Evolutionary conservation across 1,284 basidiomycete genomes (phyloP), one percentile per base, ranked within the genome.

Genomic region (Cryptococcus sp.): DNA sequence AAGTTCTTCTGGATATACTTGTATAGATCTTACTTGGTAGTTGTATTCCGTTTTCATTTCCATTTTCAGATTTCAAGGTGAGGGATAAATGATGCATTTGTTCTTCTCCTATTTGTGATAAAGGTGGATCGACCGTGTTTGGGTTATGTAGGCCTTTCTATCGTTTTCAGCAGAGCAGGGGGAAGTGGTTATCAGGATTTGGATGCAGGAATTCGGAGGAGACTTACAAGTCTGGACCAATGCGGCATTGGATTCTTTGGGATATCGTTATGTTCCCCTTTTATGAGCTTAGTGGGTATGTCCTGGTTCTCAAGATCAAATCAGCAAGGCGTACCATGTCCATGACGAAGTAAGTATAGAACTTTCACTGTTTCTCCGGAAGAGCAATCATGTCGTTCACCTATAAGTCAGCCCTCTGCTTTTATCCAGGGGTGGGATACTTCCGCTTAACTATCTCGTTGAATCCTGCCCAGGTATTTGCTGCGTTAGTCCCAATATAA

Each of bases 11-110:
- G 49, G 66, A 46, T 14, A 64, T 62, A 37, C 58, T 61, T 1
- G 60, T 59, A 40, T 59, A 69, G 46, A 46, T 65, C 45, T 52
- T 54, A 18, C 57, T 50, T 21, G 67, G 67, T 16, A 63, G 21
- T 11, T 65, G 67, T 63, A 69, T 64, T 19, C 61, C 65, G 3
- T 39, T 4, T 14, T 39, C 36, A 5, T 67, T 64, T 19, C 61
- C 65, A 3, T 39, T 4, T 14, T 39, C 36, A 5, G 16, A 16
- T 39, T 19, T 16, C 5, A 39, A 14, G 4, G 5, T 39, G 36
- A 19, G 16, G 36, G 14, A n/a, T 5, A 39, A 14, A 39, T 39
- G 36, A 4, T 5, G 16, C 18, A 39, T 19, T 39, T 39, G 36
- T 19, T 39, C 18, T 19, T 16, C 36, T 19, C 36, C 36, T 5